These are phyloP conservation scores for Macrocybe gigantea DNA, from an alignment of 768 basidiomycete genomes.

Conservation along the genomic window DNA sequence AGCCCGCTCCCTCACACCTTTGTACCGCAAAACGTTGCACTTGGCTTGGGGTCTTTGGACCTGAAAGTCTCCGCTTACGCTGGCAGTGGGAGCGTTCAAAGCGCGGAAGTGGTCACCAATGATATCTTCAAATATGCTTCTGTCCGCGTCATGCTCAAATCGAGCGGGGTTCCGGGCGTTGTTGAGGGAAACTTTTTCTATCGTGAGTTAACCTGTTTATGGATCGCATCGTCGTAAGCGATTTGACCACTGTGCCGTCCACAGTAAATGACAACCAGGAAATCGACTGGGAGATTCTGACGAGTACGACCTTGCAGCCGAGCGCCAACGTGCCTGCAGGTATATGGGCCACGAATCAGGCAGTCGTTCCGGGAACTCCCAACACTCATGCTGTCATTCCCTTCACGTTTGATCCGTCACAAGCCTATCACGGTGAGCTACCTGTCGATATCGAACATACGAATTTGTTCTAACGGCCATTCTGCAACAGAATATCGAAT, in stretches of 20 bases:
- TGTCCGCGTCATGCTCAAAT: constrained; percentile 27
- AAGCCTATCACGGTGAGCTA: constrained; percentile 26
- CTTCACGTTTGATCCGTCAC: constrained; percentile 26
- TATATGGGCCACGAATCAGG: constrained; percentile 32
- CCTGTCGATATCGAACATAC: background rate
- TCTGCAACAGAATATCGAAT: constrained; percentile 24
- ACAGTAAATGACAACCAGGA: constrained; percentile 25
- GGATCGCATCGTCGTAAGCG: background rate
- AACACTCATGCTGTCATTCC: constrained; percentile 17
- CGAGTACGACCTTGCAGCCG: constrained; percentile 21
- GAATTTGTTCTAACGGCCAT: background rate
- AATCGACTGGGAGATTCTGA: constrained; percentile 29
- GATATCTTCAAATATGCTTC: constrained; percentile 25
- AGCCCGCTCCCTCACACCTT: constrained; percentile 19
- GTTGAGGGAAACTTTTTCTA: constrained; percentile 33
- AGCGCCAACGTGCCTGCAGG: constrained; percentile 24
- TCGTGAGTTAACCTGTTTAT: constrained; percentile 12
- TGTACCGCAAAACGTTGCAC: constrained; percentile 20
- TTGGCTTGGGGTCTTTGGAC: constrained; percentile 24
- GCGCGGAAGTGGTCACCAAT: constrained; percentile 24
- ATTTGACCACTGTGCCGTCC: background rate
- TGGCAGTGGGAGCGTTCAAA: constrained; percentile 20
- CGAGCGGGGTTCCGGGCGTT: constrained; percentile 25
- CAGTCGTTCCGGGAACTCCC: constrained; percentile 12
- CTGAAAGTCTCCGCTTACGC: constrained; percentile 26